Evolutionary conservation across 768 basidiomycete genomes (phyloP), one percentile per base, ranked within the genome.

Genomic region (Strobilomyces dryophilus): DNA sequence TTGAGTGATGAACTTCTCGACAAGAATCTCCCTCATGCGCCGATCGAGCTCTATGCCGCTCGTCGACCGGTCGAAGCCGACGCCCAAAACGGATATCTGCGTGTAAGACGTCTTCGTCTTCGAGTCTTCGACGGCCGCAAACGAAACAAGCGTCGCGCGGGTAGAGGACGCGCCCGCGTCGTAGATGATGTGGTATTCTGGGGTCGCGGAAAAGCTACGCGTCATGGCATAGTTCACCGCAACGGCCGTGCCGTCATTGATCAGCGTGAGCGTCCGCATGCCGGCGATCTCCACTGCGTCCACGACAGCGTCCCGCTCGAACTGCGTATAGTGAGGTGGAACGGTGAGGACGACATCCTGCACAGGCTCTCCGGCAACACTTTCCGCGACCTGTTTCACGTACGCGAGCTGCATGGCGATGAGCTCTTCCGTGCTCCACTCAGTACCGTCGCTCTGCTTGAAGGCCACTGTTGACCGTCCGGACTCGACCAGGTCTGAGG

Each of bases 141-240:
- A 89, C 5, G 80, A 77, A 20, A 85, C 89, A 26, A 95, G 72
- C 0, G 91, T 92, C 1, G 92, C 90, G 27, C 83, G 78, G 39
- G 87, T 85, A 5, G 87, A 79, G 1, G 85, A 86, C 6, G 95
- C 91, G 40, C 97, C 97, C 1, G 93, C 91, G 62, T 98, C 97
- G 71, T 89, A 99, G 54, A 99, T 85, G 60, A 99, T 71, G 66
- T 98, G 95, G 67, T 87, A 82, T 64, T 95, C 88, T 0, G 84
- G 83, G 2, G 73, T 73, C 0, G 87, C 74, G 4, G 70, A 57
- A 76, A 98, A 98, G 2, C 83, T 78, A 45, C 95, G 83, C 2
- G 94, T 93, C 93, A 98, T 97, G 40, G 97, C 97, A 65, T 91
- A 99, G 74, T 99, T 99, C 60, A 98, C 79, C 14, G 93, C 97